Evolutionary conservation across 345 rosid species (phyloP), one percentile per base, ranked within the genome.

Genomic region (Gossypium sturtianum): DNA sequence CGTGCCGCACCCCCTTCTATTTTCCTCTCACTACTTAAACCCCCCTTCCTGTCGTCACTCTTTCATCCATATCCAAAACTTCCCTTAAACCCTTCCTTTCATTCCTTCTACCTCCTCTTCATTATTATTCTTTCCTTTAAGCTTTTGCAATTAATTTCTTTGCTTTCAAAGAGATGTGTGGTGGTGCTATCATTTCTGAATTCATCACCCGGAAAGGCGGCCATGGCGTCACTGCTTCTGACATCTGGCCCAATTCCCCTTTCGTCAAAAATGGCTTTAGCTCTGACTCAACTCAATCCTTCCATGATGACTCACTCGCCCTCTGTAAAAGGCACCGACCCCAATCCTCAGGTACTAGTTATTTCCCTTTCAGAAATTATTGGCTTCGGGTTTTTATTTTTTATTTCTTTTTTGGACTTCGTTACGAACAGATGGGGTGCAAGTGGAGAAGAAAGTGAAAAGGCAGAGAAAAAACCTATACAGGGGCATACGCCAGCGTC

Each of bases 401-500:
- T 78, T 4, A 12, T 1, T 34, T 34, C 41, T 34, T 34, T 34
- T 34, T 57, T 48, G 23, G 81, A 38, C 7, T 34, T 34, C 1
- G 1, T 34, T 34, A 34, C 7, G 41, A 83, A 72, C 87, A 89
- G 93, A 68, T 77, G 81, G 64, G 72, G 88, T 41, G 61, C 83
- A 8, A 27, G 80, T 38, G 23, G 88, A 81, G 84, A 86, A 86
- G 77, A 76, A 75, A 15, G 20, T 73, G 10, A 92, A 90, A 82
- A 83, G 84, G 80, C 93, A 86, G 86, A 87, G 90, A 82, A 93
- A 90, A 92, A 90, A 89, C 59, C 77, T 87, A 59, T 93, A 89
- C 86, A 84, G 97, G 59, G 98, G 98, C 7, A 93, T 93, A 79
- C 86, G 98, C 84, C 92, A 93, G 69, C 89, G 98, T 0, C 97